Percentiles rank a stretch among this genome's conserved stretches.
Evolutionary conservation across 2,329 filamentous ascomycete genomes (phyloP).

Genomic region (Hypoxylon sp.): DNA sequence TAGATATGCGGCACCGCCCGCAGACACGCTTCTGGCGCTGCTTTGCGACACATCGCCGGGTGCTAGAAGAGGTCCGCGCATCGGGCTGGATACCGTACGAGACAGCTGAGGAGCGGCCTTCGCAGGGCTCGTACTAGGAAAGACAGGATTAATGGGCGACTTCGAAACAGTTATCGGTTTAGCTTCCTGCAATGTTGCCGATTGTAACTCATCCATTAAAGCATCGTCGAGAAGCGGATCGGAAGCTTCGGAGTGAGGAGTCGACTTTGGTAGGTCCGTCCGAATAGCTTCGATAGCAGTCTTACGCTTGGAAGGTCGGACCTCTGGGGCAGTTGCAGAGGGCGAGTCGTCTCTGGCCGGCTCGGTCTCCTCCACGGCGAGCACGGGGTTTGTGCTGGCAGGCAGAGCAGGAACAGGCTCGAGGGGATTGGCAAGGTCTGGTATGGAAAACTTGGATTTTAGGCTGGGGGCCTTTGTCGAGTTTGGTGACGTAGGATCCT

Average conservation of each 20-base stretch:
- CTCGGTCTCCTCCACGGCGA: constrained; percentile 7
- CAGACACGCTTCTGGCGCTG: constrained; percentile 62
- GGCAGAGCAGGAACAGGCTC: constrained; percentile 33
- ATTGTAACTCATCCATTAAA: constrained; percentile 84
- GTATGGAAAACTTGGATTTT: constrained; percentile 55
- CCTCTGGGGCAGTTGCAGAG: constrained; percentile 20
- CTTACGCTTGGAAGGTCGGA: constrained; percentile 46
- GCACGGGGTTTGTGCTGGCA: constrained; percentile 5
- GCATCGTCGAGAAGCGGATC: constrained; percentile 75
- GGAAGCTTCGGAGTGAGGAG: constrained; percentile 48
- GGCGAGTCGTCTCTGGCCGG: constrained; percentile 24
- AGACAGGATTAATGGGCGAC: constrained; percentile 78
- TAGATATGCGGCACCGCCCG: constrained; percentile 62
- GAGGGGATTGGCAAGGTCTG: constrained; percentile 45
- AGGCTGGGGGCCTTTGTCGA: constrained; percentile 46
- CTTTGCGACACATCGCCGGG: constrained; percentile 57
- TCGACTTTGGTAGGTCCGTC: constrained; percentile 54
- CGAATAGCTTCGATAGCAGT: constrained; percentile 62
- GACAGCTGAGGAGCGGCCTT: constrained; percentile 46
- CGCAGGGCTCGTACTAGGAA: constrained; percentile 50
- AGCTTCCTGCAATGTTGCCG: constrained; percentile 83
- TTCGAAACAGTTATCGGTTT: constrained; percentile 80
- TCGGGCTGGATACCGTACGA: constrained; percentile 60
- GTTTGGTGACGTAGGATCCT: constrained; percentile 36
- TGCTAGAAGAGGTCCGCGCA: constrained; percentile 54